phyloP scores from a whole-genome alignment of 306 rosid genomes.

The Cucumis sativus region DNA sequence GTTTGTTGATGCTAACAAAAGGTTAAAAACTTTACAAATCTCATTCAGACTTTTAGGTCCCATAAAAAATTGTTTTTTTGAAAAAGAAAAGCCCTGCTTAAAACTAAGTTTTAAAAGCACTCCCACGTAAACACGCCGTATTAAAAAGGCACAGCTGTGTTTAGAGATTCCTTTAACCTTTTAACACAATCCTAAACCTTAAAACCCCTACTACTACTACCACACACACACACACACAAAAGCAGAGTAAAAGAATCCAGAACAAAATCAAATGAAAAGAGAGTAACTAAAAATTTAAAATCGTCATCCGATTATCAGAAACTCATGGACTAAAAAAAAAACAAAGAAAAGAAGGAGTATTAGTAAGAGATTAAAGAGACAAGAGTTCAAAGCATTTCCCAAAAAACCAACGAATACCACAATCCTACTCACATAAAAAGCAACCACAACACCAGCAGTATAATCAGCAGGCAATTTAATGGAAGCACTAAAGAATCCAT shows the following conservation, averaged over 20 bases:
- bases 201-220: not conserved
- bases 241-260: not conserved
- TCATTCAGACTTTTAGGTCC: too few species aligned
- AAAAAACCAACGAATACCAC: not conserved
- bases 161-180: too few species aligned
- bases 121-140: not conserved
- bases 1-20: too few species aligned
- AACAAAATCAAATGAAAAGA: not conserved
- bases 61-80: too few species aligned
- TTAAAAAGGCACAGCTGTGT: too few species aligned
- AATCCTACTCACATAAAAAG: constrained; percentile 70
- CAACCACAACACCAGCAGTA: constrained; percentile 84
- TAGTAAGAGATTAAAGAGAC: not conserved
- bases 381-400: not conserved
- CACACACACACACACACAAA: not conserved
- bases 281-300: not conserved
- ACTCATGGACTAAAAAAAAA: not conserved
- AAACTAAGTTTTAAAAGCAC: not conserved
- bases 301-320: not conserved
- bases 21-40: too few species aligned
- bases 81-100: not conserved
- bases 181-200: not conserved
- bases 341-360: not conserved
- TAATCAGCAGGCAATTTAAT: constrained; percentile 62
- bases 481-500: constrained; percentile 60